phyloP scores from a whole-genome alignment of 2,329 filamentous ascomycete species.

The Dactylellina cionopaga region DNA sequence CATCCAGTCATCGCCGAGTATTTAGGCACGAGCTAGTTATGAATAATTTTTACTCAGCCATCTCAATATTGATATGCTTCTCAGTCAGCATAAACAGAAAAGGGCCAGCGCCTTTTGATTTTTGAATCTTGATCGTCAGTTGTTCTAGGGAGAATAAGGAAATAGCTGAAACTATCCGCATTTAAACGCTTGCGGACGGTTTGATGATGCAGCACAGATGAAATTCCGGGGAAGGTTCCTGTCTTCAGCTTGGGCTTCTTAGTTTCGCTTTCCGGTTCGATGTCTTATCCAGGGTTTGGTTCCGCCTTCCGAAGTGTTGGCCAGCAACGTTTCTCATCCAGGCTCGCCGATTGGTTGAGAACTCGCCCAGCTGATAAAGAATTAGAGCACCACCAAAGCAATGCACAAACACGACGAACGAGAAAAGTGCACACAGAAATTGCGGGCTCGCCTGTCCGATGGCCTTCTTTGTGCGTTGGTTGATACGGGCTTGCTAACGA shows the following conservation, averaged over 20 bases:
- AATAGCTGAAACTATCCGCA: neutral
- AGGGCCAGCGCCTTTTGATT: no score
- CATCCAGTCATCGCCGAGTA: conserved; percentile 10
- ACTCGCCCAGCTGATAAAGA: conserved; percentile 7
- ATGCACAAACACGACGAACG: neutral
- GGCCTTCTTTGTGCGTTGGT: no score
- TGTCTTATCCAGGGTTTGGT: conserved; percentile 22
- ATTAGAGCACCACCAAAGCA: neutral
- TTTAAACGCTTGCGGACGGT: neutral
- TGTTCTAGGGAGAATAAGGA: neutral
- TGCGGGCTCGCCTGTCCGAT: neutral
- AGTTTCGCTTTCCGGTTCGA: conserved; percentile 12
- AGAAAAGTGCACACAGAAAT: neutral
- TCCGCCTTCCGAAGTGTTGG: conserved; percentile 41
- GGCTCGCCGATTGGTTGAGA: conserved; percentile 38
- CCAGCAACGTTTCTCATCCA: conserved; percentile 43
- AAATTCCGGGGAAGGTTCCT: neutral
- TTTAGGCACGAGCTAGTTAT: neutral
- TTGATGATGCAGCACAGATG: no score
- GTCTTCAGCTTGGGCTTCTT: conserved; percentile 19
- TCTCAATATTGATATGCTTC: no score
- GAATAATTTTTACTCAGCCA: no score
- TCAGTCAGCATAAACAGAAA: no score
- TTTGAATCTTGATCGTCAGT: no score
- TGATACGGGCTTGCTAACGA: no score